These are phyloP conservation scores for Stephania japonica DNA, from an alignment of 164 flowering plant species.

Conservation along the genomic window DNA sequence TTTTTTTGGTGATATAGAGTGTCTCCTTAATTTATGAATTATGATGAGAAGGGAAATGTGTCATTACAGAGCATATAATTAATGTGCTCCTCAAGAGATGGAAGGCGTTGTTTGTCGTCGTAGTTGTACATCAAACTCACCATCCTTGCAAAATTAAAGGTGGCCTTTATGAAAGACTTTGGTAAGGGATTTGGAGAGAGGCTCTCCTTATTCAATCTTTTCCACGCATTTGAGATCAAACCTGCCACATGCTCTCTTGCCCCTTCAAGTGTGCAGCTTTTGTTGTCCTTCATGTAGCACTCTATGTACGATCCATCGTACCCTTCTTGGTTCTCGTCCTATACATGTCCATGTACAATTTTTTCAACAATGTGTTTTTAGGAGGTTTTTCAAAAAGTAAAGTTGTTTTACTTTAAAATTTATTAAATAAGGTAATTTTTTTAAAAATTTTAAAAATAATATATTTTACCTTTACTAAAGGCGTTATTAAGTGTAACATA, in stretches of 20 bases:
- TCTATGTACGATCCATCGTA: slow-evolving; percentile 52
- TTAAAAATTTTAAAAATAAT: no score
- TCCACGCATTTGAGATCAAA: slow-evolving; percentile 40
- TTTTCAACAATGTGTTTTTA: no score
- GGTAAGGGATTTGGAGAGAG: slow-evolving; percentile 23
- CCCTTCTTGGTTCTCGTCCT: slow-evolving; percentile 62
- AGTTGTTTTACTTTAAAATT: no score
- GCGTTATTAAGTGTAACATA: no score
- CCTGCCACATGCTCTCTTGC: slow-evolving; percentile 25
- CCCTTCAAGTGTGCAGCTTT: slow-evolving; percentile 10
- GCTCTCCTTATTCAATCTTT: slow-evolving; percentile 31
- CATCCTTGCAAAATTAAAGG: slow-evolving; percentile 37
- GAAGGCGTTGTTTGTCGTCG: slow-evolving; percentile 32
- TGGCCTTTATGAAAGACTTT: slow-evolving; percentile 16
- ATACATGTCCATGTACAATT: neutral
- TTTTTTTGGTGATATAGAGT: no score
- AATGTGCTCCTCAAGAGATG: slow-evolving; percentile 24
- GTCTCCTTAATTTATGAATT: no score
- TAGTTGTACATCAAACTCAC: slow-evolving; percentile 32
- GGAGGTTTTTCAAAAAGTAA: no score
- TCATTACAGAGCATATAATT: slow-evolving; percentile 17
- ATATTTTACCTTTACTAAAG: no score
- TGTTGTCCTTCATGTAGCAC: slow-evolving; percentile 34
- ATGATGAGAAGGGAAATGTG: no score
- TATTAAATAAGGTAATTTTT: no score